Base-by-base conservation (phyloP, 805 yeast species). In the Jamesozyma piceae region DNA sequence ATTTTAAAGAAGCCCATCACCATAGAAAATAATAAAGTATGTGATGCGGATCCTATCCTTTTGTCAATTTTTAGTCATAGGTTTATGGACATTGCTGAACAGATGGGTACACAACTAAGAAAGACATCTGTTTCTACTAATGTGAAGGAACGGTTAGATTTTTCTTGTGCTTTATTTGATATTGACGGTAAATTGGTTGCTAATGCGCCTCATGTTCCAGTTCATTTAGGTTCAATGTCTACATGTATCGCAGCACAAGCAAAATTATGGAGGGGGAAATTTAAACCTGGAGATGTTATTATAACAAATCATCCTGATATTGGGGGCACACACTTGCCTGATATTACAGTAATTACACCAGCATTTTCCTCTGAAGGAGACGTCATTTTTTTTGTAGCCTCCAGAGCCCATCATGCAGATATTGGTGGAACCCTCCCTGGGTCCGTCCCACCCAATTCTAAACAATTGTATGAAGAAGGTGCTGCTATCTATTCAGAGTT, bases 341-440 rank as follows among this genome's bases (percentile, higher is more conserved):
- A 85, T 64, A 87, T 89, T 49, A 89, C 97, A 0, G 94, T 89
- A 11, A 80, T 90, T 36, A 84, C 96, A 0, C 97, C 97, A 0
- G 88, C 89, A 1, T 82, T 86, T 56, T 68, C 75, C n/a, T 69
- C 69, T 21, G 69, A 66, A 19, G 73, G 68, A 5, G 61, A 67
- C 41, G 72, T 86, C 29, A 75, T 87, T 22, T 89, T 89, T 60
- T 89, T 86, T 70, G 88, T 86, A 13, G 97, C 97, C 0, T 81
- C 95, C 0, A 72, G 97, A 49, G 97, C 96, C 2, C 97, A 89
- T 64, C 97, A 90, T 64, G 89, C 96, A 5, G 97, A 89, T 62
- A 89, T 90, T 55, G 97, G 97, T 15, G 94, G 95, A 13, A 76
- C 82, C 44, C 65, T 86, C 29, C 95, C 97, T 1, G 97, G 97